Evolutionary conservation across 1,284 basidiomycete species (phyloP), one percentile per base, ranked within the genome.

Genomic region (Meira nashicola): DNA sequence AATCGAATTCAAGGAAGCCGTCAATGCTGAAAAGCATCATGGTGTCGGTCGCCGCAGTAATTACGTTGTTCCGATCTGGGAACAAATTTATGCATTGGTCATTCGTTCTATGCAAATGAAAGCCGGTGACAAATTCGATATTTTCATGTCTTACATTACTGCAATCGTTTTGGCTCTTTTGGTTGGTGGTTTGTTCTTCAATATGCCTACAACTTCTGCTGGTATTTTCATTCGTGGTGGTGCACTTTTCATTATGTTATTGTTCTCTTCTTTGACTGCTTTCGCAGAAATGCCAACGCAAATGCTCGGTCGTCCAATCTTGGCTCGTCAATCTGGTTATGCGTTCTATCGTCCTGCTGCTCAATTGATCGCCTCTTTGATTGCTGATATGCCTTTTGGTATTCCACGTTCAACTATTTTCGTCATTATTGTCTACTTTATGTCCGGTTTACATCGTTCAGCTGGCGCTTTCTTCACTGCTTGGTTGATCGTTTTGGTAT

Each of bases 1-100:
- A 62, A 86, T 69, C 33, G 71, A 71, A 23, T 93, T 94, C 83
- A 84, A 86, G 52, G 81, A 82, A 17, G 89, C 90, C 2, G 89
- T 91, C 21, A 78, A 81, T 21, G 86, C 86, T 3, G 87, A 90
- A 77, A 93, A 93, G 83, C 87, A 89, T 79, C 84, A 83, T 55
- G 87, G 89, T 21, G 90, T 90, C 2, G 85, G 87, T 23, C 86
- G 86, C 79, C 89, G 88, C 81, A 89, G 87, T 64, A 88, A 90
- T 2, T 94, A 92, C 80, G 92, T 89, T 2, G 85, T 92, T 28
- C 86, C 88, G 1, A 90, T 57, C 49, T 46, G 46, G 14, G 33
- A 53, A 5, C 71, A 74, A 57, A 65, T 74, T n/a, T 57, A 72
- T 39, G 87, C 88, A 1, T 82, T 93, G 60, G 83, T 85, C 28